Base-by-base conservation (phyloP, 768 basidiomycete genomes). In the Suillus lakei region DNA sequence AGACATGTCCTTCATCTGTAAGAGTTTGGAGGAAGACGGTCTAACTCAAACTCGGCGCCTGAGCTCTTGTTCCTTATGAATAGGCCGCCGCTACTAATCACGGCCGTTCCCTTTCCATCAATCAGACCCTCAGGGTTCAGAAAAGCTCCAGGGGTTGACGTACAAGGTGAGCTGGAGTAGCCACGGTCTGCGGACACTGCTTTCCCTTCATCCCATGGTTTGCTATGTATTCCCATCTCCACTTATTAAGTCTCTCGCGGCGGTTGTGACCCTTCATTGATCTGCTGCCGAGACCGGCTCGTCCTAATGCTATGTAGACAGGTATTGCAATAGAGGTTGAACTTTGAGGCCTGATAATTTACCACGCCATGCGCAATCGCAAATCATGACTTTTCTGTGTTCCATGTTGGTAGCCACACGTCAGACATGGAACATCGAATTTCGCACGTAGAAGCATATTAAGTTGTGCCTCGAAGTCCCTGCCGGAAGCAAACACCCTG, bases 171-270 rank as follows among this genome's bases (percentile, higher is more conserved):
- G 9, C 16, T 9, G 4, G 9, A 51, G 26, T 28, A 16, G 16
- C 15, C 15, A 8, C 9, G 23, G 34, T 23, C 55, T 15, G 13
- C 15, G 9, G 26, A 28, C 26, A 28, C 58, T 69, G 71, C 92
- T 68, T 83, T 86, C 44, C 92, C 93, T 72, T 86, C 82, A 39
- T 79, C 79, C 93, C 92, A 95, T 34, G 82, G 81, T 65, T 83
- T 85, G 58, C 83, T 78, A 64, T 87, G 88, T 38, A 81, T 81
- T 2, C 88, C 92, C 92, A 95, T 95, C 76, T 99, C 97, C 8
- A 99, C 95, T 4, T 96, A 96, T 2, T 95, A 43, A 90, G 74
- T n/a, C 91, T 96, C 77, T 96, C 93, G 18, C 97, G 96, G 73
- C 98, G 97, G 78, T 98, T 99, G 74, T 99, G 97, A 2, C 94